Conservation (phyloP, 2,329 filamentous ascomycete species). For the Fusarium sp. region DNA sequence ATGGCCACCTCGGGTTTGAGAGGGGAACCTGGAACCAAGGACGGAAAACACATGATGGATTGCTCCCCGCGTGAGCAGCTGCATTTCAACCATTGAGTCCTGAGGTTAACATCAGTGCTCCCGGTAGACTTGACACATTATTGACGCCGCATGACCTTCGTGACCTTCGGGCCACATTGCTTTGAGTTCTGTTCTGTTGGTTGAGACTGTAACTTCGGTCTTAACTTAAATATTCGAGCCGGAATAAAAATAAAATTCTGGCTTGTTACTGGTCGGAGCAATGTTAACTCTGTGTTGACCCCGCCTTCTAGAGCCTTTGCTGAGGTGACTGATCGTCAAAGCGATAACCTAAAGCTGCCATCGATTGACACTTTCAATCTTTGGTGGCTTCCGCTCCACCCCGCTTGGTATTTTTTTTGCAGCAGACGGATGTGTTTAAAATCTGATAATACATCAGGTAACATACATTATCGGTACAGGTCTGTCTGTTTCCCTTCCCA, state of each 20-base stretch:
- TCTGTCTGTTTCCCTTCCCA: too few relatives aligned
- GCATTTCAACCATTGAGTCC: constrained; percentile 17
- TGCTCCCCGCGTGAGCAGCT: constrained; percentile 30
- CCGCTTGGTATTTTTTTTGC: constrained; percentile 20
- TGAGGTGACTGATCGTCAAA: constrained; percentile 20
- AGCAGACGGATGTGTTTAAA: constrained; percentile 8
- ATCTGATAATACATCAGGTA: too few relatives aligned
- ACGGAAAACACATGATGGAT: constrained; percentile 12
- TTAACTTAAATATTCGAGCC: constrained; percentile 23
- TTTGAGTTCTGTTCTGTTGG: not conserved
- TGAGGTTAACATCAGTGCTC: constrained; percentile 10
- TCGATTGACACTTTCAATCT: constrained; percentile 6
- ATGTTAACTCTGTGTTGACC: constrained; percentile 8
- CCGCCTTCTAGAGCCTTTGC: constrained; percentile 8
- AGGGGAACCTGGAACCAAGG: constrained; percentile 13
- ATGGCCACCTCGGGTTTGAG: constrained; percentile 8
- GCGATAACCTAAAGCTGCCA: constrained; percentile 27
- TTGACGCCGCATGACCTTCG: constrained; percentile 7
- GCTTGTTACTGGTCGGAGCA: constrained; percentile 19
- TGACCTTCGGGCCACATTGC: not conserved
- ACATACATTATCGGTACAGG: too few relatives aligned
- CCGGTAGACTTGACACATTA: constrained; percentile 24
- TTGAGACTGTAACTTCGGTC: not conserved
- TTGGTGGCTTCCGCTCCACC: constrained; percentile 33
- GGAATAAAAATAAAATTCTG: not conserved